Base-by-base conservation (phyloP, 345 rosid genomes). In the Aegle marmelos region DNA sequence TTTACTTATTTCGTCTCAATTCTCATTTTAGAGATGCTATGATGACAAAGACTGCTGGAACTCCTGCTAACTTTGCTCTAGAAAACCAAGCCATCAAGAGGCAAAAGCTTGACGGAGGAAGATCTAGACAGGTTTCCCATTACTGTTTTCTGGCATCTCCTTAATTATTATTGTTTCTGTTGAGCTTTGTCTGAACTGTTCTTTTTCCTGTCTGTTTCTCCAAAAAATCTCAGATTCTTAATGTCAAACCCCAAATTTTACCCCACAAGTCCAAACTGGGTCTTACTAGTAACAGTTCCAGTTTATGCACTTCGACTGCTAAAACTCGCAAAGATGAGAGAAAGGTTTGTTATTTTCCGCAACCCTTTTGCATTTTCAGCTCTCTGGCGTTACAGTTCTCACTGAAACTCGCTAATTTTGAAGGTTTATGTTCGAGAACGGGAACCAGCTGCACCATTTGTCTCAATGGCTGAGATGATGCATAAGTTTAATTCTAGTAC, bases 101-200 rank as follows among this genome's bases (percentile, higher is more conserved):
- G 79, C 99, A 97, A 89, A 94, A 92, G 91, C 90, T 97, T 74
- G 99, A 94, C 1, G 98, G 88, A 70, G 99, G 99, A 74, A 87
- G 74, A 74, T 86, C 98, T 36, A 92, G 95, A 91, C 97, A 90
- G 96, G 99, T 94, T 5, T 53, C 17, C 34, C 11, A 14, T 56
- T 24, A 17, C 27, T 48, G 33, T 9, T 17, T 16, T 7, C 48
- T 5, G 53, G 50, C 17, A 7, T 5, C 70, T 70, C 16, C 68
- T 50, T 37, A 24, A 25, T 57, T 50, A 4, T 25, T 50, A n/a
- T 28, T 45, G 10, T 9, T 61, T 58, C 6, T 64, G 21, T 34
- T 63, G 61, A 31, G 37, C 30, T 10, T 41, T 50, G n/a, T 8
- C 30, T 30, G 37, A 64, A 71, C 39, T 68, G 39, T 60, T 65